phyloP scores from a whole-genome alignment of 2,329 filamentous ascomycete species.

The Diaporthe helianthi region DNA sequence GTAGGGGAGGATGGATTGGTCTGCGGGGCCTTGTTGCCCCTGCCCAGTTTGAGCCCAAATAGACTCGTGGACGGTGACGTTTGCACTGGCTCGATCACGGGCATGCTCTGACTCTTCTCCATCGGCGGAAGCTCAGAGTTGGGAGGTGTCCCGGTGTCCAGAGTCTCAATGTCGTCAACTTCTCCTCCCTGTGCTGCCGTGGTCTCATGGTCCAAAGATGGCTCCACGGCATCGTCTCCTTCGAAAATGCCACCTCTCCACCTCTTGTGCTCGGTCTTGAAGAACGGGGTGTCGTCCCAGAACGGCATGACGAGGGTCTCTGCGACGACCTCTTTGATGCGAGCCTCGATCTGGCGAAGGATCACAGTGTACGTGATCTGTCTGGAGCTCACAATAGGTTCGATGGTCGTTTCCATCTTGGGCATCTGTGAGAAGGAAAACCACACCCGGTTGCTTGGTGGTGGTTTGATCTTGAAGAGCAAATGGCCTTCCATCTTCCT shows the following conservation, averaged over 20 bases:
- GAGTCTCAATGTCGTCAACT: constrained; percentile 53
- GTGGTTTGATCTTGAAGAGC: constrained; percentile 87
- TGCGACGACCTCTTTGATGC: constrained; percentile 91
- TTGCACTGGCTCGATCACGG: constrained; percentile 51
- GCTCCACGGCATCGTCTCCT: constrained; percentile 57
- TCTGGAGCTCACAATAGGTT: constrained; percentile 92
- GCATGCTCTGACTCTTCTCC: constrained; percentile 64
- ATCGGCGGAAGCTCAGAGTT: constrained; percentile 52
- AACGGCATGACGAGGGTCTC: constrained; percentile 92
- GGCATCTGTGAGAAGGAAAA: constrained; percentile 93
- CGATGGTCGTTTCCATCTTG: constrained; percentile 91
- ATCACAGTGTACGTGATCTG: constrained; percentile 96
- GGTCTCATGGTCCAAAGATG: constrained; percentile 46
- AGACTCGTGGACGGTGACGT: constrained; percentile 49
- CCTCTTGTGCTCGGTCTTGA: constrained; percentile 76
- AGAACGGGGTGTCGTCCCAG: constrained; percentile 96
- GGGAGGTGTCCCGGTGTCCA: constrained; percentile 49
- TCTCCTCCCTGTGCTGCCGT: constrained; percentile 53
- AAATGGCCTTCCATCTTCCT: constrained; percentile 86
- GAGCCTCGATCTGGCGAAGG: constrained; percentile 89
- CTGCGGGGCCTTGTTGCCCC: constrained; percentile 39
- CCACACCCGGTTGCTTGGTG: constrained; percentile 96
- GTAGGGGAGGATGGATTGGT: constrained; percentile 29
- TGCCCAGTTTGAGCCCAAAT: constrained; percentile 57
- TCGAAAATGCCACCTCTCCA: constrained; percentile 87